A percentile compares a stretch with the other conserved stretches of the same genome.
Conservation (phyloP, 1,284 basidiomycete genomes). For the Sanghuangporus weigelae region DNA sequence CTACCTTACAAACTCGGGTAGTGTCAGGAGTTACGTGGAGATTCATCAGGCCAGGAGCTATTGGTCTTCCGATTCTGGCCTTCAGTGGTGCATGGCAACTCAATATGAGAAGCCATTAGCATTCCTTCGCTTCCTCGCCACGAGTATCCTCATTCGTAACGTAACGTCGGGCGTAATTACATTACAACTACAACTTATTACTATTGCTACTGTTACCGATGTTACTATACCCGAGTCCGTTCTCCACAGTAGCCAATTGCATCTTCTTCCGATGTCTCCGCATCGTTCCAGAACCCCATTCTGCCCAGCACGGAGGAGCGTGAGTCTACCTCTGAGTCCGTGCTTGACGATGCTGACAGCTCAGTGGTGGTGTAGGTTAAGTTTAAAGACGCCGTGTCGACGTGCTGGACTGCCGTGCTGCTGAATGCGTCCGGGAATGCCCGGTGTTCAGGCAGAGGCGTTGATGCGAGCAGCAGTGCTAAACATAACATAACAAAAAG, state of each 20-base stretch:
- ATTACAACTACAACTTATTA: too few species aligned
- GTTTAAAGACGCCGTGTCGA: slow-evolving; percentile 26
- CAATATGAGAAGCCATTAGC: background rate
- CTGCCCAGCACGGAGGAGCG: background rate
- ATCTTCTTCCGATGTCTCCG: background rate
- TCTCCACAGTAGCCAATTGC: background rate
- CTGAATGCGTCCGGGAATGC: slow-evolving; percentile 63
- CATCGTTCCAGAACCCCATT: background rate
- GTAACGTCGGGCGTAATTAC: too few species aligned
- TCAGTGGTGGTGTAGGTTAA: slow-evolving; percentile 5
- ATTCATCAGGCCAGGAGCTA: background rate
- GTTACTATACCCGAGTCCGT: background rate
- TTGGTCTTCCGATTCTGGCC: background rate
- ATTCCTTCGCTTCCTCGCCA: slow-evolving; percentile 18
- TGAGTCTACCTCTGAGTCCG: background rate
- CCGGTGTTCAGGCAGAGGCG: slow-evolving; percentile 41
- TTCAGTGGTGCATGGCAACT: background rate
- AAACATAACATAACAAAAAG: slow-evolving; percentile 3
- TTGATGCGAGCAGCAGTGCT: slow-evolving; percentile 44
- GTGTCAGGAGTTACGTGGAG: background rate
- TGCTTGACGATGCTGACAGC: background rate
- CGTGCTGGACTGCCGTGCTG: slow-evolving; percentile 54
- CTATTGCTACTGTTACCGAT: background rate
- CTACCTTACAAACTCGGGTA: too few species aligned
- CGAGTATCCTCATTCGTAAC: background rate